Evolutionary conservation across 495 filamentous ascomycete species (phyloP).

Genomic region (Clavariopsis aquatica): DNA sequence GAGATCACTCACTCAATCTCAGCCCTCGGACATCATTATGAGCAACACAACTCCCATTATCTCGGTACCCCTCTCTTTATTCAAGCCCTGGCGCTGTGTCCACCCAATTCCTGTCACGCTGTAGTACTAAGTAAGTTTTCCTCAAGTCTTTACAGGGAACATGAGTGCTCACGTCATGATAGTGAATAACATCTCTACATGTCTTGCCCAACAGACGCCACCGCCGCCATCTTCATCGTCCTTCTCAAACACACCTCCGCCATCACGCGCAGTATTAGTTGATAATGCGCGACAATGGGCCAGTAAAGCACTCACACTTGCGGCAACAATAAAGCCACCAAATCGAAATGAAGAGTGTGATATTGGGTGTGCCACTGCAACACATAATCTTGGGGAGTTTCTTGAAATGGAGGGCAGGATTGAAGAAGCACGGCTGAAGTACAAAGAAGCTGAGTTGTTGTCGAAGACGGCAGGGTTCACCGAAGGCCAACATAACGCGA

Average conservation of each 20-base stretch:
- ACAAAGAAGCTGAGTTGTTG: conserved; percentile 63
- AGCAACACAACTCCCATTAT: conserved; percentile 65
- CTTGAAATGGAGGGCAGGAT: conserved; percentile 67
- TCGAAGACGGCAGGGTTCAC: conserved; percentile 64
- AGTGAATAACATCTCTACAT: conserved; percentile 74
- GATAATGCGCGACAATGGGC: conserved; percentile 72
- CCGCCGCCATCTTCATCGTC: conserved; percentile 38
- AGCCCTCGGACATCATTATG: conserved; percentile 75
- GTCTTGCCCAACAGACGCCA: conserved; percentile 64
- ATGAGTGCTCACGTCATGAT: background rate
- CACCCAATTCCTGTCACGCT: conserved; percentile 63
- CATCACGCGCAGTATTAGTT: conserved; percentile 55
- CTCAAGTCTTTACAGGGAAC: background rate
- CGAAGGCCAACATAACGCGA: conserved; percentile 62
- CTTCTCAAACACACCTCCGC: conserved; percentile 28
- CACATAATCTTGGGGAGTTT: conserved; percentile 82
- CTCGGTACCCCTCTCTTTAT: conserved; percentile 87
- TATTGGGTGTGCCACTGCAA: conserved; percentile 78
- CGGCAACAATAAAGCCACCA: conserved; percentile 56
- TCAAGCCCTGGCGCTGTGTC: conserved; percentile 68
- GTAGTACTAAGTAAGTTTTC: conserved; percentile 65
- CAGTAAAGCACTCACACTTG: conserved; percentile 66
- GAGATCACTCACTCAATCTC: conserved; percentile 22
- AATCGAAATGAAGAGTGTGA: conserved; percentile 80
- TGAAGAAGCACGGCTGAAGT: conserved; percentile 63